Conservation (phyloP, 2,329 filamentous ascomycete species). For the Penicillium sp. region DNA sequence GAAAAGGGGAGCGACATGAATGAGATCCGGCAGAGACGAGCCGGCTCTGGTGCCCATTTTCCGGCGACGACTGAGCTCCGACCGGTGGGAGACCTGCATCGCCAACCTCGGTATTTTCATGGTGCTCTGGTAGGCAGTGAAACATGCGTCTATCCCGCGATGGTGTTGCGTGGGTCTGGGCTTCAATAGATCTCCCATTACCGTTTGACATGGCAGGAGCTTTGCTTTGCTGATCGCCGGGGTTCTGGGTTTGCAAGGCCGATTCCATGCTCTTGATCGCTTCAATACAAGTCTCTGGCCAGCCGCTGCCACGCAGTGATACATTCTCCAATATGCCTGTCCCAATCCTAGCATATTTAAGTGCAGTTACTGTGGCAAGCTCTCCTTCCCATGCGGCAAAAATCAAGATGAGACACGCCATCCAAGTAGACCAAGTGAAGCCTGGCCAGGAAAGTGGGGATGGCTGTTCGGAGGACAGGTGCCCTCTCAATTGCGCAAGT, state of each 20-base stretch:
- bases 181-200: background rate
- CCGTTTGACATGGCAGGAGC: background rate
- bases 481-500: constrained; percentile 41
- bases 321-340: constrained; percentile 35
- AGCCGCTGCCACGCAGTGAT: constrained; percentile 34
- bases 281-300: constrained; percentile 41
- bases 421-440: constrained; percentile 54
- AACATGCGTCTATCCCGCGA: background rate
- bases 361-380: constrained; percentile 37
- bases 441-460: constrained; percentile 49
- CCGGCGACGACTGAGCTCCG: background rate
- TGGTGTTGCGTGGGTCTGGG: background rate
- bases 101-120: background rate
- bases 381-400: constrained; percentile 50
- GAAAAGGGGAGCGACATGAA: background rate
- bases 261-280: constrained; percentile 36
- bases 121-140: background rate
- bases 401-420: constrained; percentile 51
- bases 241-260: constrained; percentile 19
- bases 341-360: constrained; percentile 39
- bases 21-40: background rate
- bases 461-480: constrained; percentile 17
- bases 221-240: background rate
- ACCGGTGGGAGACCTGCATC: background rate
- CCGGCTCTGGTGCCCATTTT: background rate